Base-by-base conservation (phyloP, 495 filamentous ascomycete species). In the Lindgomyces ingoldianus region DNA sequence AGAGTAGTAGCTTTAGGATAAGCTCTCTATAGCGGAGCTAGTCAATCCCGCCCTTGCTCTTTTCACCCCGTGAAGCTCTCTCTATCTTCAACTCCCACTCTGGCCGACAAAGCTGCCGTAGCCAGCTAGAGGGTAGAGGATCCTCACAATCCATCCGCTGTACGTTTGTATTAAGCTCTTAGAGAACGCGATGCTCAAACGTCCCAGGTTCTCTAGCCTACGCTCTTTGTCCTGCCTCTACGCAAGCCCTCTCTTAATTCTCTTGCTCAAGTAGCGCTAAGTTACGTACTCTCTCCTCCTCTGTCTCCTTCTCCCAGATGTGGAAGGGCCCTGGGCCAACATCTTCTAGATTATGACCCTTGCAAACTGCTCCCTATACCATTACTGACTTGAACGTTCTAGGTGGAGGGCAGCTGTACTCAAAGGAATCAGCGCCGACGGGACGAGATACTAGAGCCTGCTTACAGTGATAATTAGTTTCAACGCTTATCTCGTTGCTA, bases 161-260 rank as follows among this genome's bases (percentile, higher is more conserved):
- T 49, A 49, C 46, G 46, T 49, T 24, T 3, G 46, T 25, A 22
- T 47, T 47, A 47, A 49, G 46, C 9, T 49, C 46, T 49, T 49
- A 24, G 4, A 49, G 46, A 4, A 49, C 46, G 18, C 21, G 46
- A 25, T 10, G 4, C 46, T 49, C 46, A 2, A 2, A 8, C 4
- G 46, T 49, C 4, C 46, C 46, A 3, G 22, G 19, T 10, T 22
- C 1, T 2, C 46, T 21, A 10, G 46, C 46, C 12, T 12, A 22
- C 46, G 21, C 46, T 24, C 46, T 19, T 24, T 49, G 10, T 11
- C 12, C 25, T 49, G 9, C 8, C 4, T 10, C 19, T 10, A 49
- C 10, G 18, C 24, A 12, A 2, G 10, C 10, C 4, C 18, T 24
- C 21, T 6, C 18, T 3, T 22, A 24, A 24, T 49, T 49, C 8